Conservation (phyloP, 1,284 basidiomycete genomes). For the Cutaneotrichosporon sp. region DNA sequence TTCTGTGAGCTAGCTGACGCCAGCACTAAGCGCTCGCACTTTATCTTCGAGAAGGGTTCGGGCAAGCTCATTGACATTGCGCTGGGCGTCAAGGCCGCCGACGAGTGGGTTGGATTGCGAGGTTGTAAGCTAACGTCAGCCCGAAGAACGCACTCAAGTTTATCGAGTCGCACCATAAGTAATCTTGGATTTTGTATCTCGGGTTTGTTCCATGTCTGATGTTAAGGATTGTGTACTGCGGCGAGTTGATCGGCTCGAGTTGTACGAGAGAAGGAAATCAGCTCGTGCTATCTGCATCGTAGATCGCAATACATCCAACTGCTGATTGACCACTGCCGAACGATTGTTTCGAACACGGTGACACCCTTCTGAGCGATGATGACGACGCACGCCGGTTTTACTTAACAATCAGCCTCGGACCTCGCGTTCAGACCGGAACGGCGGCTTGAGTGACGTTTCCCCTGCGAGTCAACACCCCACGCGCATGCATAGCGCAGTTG, state of each 20-base stretch:
- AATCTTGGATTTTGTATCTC: not conserved
- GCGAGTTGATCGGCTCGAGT: not conserved
- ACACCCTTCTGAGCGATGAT: no score
- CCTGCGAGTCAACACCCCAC: no score
- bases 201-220: not conserved
- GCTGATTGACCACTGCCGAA: no score
- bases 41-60: slow-evolving; percentile 77
- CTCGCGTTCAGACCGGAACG: no score
- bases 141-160: slow-evolving; percentile 35
- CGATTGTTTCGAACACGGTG: no score
- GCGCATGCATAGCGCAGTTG: no score
- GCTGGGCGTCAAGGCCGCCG: slow-evolving; percentile 75
- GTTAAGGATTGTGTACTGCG: not conserved
- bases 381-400: no score
- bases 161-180: slow-evolving; percentile 36
- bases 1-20: slow-evolving; percentile 1
- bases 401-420: no score
- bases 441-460: no score
- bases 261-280: no score
- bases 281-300: no score
- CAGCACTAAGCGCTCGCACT: slow-evolving; percentile 80
- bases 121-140: slow-evolving; percentile 24
- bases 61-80: slow-evolving; percentile 79
- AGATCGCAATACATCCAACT: no score
- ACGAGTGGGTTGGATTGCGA: slow-evolving; percentile 53